These are phyloP conservation scores for Colletotrichum musicola DNA, from an alignment of 2,329 filamentous ascomycete species.

Conservation along the genomic window DNA sequence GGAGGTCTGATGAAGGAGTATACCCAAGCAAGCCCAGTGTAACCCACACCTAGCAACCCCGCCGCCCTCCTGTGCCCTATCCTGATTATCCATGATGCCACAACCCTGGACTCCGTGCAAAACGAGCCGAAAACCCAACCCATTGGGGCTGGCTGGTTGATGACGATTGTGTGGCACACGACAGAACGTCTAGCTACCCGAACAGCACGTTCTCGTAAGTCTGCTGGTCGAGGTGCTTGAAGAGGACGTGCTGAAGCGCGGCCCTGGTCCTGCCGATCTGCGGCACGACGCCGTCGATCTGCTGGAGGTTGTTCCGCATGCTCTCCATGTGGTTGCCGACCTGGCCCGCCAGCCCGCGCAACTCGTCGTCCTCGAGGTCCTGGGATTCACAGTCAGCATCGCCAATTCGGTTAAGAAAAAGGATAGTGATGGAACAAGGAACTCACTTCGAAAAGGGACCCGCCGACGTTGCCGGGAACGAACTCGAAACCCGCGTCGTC, in stretches of 20 bases:
- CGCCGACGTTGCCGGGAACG: constrained; percentile 25
- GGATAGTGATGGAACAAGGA: background rate
- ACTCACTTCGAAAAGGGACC: constrained; percentile 49
- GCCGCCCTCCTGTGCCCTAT: no score
- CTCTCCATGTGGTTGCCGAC: constrained; percentile 69
- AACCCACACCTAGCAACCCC: background rate
- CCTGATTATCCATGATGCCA: background rate
- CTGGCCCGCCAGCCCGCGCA: constrained; percentile 60
- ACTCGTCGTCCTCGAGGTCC: constrained; percentile 56
- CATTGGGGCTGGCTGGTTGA: no score
- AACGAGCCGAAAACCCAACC: no score
- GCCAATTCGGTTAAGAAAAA: background rate
- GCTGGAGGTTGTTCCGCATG: constrained; percentile 65
- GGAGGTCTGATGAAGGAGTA: background rate
- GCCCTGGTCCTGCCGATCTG: constrained; percentile 62
- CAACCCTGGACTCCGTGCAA: background rate
- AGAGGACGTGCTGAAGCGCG: constrained; percentile 62
- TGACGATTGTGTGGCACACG: no score
- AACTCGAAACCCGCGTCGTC: constrained; percentile 38
- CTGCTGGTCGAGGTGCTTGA: constrained; percentile 57
- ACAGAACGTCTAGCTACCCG: constrained; percentile 44
- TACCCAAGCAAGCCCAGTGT: no score
- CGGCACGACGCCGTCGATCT: constrained; percentile 65
- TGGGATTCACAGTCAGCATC: constrained; percentile 38
- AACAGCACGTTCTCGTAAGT: constrained; percentile 64